These are phyloP conservation scores for Eremothecium coryli DNA, from an alignment of 1,139 yeast species.

Conservation along the genomic window DNA sequence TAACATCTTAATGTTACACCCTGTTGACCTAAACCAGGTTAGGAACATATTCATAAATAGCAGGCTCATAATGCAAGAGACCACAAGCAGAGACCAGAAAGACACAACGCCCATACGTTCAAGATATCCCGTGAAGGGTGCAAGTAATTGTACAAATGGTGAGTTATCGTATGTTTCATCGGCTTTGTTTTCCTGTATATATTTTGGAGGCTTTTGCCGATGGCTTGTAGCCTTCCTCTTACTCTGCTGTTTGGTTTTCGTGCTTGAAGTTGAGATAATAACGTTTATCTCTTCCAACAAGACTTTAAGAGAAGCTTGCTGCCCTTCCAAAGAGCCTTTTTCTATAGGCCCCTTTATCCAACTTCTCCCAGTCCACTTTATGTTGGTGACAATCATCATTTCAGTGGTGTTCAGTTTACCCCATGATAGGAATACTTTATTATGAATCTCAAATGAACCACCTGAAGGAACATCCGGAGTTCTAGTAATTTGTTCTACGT, in stretches of 20 bases:
- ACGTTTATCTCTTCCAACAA: conserved; percentile 51
- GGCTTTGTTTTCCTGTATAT: background rate
- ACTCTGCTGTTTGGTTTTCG: conserved; percentile 20
- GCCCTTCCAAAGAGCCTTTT: conserved; percentile 88
- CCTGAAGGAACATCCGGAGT: conserved; percentile 98
- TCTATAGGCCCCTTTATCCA: conserved; percentile 91
- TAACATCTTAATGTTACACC: background rate
- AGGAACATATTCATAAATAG: background rate
- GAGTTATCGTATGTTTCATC: background rate
- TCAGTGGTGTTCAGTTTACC: conserved; percentile 59
- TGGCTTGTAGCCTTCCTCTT: conserved; percentile 8
- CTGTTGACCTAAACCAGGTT: background rate
- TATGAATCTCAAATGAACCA: conserved; percentile 62
- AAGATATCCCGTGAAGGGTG: background rate
- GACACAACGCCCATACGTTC: background rate
- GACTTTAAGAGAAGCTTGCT: conserved; percentile 55
- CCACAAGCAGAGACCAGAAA: background rate
- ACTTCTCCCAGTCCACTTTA: conserved; percentile 89
- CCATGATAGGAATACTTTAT: conserved; percentile 68
- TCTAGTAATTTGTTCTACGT: conserved; percentile 57
- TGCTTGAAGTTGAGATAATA: conserved; percentile 32
- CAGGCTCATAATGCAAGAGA: background rate
- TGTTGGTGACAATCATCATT: conserved; percentile 52
- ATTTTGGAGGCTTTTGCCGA: background rate
- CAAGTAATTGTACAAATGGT: background rate